Evolutionary conservation across 148 eudicot species (phyloP), one percentile per base, ranked within the genome.

Genomic region (Persicaria tinctoria): DNA sequence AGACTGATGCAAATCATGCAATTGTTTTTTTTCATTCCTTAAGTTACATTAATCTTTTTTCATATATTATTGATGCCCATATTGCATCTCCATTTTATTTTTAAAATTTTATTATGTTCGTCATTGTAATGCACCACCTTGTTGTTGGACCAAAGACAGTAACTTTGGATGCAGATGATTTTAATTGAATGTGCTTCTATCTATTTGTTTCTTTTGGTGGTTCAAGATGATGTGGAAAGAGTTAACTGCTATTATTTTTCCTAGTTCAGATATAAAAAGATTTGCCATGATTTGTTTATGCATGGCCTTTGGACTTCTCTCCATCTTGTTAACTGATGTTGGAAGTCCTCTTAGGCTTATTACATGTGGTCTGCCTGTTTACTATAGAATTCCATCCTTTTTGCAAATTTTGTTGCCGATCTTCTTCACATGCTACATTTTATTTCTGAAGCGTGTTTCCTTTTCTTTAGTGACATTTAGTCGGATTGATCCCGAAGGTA

Each of bases 401-500:
- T 32, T 32, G 41, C 41, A 54, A 54, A 54, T 54, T 54, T 13
- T 54, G 41, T 32, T 32, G 41, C 57, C 5, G 13, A 2, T 8
- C 11, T 8, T 7, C 53, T 54, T 54, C 57, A 2, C n/a, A 12
- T 16, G n/a, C 18, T 54, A 6, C 57, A 54, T 54, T 54, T 13
- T 4, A 13, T 9, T 54, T 54, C 17, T 54, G 48, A 17, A 69
- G 70, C 47, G 41, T 32, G 41, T 45, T 20, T 49, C 68, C 72
- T 74, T 51, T 81, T 68, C 60, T 41, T 14, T 74, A 92, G 98
- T 94, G 79, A 91, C 83, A 47, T 94, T 94, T 86, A 94, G 98
- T 81, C 81, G 97, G 73, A 88, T 83, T 74, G 97, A 91, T 83
- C 98, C 98, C 69, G 97, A 89, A 73, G 91, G 90, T 54, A 89